Conservation (phyloP, 306 rosid genomes). For the Quercus bicolor region DNA sequence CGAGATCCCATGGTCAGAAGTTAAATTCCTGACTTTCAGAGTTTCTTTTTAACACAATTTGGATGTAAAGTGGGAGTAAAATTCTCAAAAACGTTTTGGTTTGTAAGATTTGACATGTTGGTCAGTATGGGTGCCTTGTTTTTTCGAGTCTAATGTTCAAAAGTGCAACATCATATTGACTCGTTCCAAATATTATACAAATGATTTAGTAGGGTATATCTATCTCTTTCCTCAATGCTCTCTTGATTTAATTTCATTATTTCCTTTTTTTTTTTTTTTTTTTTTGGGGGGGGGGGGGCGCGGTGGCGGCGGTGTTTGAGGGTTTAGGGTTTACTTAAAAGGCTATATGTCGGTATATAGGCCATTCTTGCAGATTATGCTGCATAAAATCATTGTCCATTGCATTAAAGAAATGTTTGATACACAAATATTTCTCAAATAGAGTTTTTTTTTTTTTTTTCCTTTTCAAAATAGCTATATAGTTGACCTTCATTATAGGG, state of each 20-base stretch:
- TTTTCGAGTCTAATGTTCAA: background rate
- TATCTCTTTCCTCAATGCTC: background rate
- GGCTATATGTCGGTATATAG: too few relatives aligned
- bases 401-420: background rate
- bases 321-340: too few relatives aligned
- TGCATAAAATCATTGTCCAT: background rate
- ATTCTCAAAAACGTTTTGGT: conserved; percentile 13
- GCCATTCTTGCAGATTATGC: too few relatives aligned
- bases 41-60: conserved; percentile 3
- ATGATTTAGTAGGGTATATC: background rate
- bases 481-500: too few relatives aligned
- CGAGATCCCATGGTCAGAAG: conserved; percentile 34
- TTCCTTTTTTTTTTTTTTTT: too few relatives aligned
- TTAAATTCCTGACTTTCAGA: conserved; percentile 22
- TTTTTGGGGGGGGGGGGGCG: too few relatives aligned
- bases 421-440: background rate
- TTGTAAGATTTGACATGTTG: conserved; percentile 15
- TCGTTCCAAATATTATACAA: conserved; percentile 8
- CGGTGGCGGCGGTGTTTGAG: too few relatives aligned
- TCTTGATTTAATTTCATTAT: too few relatives aligned
- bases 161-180: conserved; percentile 10
- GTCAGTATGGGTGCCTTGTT: conserved; percentile 3
- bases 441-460: too few relatives aligned
- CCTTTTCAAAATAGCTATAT: too few relatives aligned
- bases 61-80: conserved; percentile 6